phyloP scores from a whole-genome alignment of 345 rosid species.

The Salix purpurea region DNA sequence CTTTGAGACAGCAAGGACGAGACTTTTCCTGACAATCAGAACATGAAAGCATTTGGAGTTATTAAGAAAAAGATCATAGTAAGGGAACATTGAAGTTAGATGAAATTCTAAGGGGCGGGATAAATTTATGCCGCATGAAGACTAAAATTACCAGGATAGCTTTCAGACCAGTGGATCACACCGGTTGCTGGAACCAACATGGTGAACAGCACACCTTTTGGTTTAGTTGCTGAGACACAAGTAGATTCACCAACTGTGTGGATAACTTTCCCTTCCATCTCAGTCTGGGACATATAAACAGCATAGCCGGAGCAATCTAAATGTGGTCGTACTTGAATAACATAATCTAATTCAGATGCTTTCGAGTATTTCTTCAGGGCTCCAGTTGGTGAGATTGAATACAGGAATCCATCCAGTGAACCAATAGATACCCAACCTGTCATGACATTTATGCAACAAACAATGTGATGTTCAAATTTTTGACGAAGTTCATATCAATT shows the following conservation, averaged over 20 bases:
- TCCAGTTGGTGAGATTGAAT: conserved; percentile 76
- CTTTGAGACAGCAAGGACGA: conserved; percentile 39
- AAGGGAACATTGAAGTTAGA: neutral
- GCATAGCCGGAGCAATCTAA: conserved; percentile 76
- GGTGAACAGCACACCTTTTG: conserved; percentile 49
- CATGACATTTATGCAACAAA: neutral
- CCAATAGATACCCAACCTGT: conserved; percentile 80
- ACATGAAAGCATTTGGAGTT: neutral
- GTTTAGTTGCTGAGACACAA: conserved; percentile 56
- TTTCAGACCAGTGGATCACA: conserved; percentile 67
- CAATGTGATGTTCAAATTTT: too few relatives aligned
- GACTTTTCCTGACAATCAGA: conserved; percentile 40
- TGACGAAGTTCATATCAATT: too few relatives aligned
- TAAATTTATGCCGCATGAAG: neutral
- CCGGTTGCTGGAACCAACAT: conserved; percentile 71
- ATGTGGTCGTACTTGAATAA: conserved; percentile 54
- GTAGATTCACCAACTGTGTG: conserved; percentile 32
- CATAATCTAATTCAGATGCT: conserved; percentile 33
- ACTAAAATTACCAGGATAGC: conserved; percentile 53
- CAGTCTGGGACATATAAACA: conserved; percentile 60
- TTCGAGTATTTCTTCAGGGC: conserved; percentile 45
- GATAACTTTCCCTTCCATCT: conserved; percentile 50
- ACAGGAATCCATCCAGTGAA: conserved; percentile 75
- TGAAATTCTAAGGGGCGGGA: neutral
- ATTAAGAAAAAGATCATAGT: neutral